These are phyloP conservation scores for Phascolomyces articulosus DNA, from an alignment of 371 early-diverging fungal genomes.

Conservation along the genomic window DNA sequence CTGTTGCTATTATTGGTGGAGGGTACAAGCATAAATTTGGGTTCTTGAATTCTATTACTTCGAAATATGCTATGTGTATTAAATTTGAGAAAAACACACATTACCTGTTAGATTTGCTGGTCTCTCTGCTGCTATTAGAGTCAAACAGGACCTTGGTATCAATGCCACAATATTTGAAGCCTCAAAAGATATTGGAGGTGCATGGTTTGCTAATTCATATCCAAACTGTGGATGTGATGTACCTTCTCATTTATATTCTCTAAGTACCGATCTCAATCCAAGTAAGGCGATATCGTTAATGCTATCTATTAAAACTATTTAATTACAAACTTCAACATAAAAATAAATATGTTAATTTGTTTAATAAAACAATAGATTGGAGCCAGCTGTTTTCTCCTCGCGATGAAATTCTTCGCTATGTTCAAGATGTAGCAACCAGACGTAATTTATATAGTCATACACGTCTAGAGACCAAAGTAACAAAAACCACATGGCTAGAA, in stretches of 20 bases:
- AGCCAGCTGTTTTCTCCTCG: constrained; percentile 35
- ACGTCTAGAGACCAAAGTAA: constrained; percentile 45
- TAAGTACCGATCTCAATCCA: constrained; percentile 49
- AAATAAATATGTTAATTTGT: too few relatives aligned
- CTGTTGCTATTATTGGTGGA: constrained; percentile 24
- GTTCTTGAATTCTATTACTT: too few relatives aligned
- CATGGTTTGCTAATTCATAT: constrained; percentile 64
- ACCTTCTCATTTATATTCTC: constrained; percentile 57
- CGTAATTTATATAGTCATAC: constrained; percentile 48
- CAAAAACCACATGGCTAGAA: constrained; percentile 44
- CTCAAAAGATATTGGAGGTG: constrained; percentile 58
- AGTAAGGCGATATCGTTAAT: too few relatives aligned
- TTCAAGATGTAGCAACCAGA: constrained; percentile 47
- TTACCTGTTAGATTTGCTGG: constrained; percentile 52
- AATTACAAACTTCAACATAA: too few relatives aligned
- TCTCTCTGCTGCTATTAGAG: constrained; percentile 56
- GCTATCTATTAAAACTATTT: too few relatives aligned
- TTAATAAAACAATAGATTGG: constrained; percentile 54
- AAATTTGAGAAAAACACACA: too few relatives aligned
- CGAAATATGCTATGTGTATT: too few relatives aligned
- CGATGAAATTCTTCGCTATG: constrained; percentile 53
- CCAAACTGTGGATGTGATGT: constrained; percentile 64
- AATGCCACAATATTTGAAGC: constrained; percentile 54
- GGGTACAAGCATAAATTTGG: too few relatives aligned
- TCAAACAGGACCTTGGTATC: constrained; percentile 52